Evolutionary conservation across 768 basidiomycete species (phyloP), one percentile per base, ranked within the genome.

Genomic region (Phaeotremella fagi): DNA sequence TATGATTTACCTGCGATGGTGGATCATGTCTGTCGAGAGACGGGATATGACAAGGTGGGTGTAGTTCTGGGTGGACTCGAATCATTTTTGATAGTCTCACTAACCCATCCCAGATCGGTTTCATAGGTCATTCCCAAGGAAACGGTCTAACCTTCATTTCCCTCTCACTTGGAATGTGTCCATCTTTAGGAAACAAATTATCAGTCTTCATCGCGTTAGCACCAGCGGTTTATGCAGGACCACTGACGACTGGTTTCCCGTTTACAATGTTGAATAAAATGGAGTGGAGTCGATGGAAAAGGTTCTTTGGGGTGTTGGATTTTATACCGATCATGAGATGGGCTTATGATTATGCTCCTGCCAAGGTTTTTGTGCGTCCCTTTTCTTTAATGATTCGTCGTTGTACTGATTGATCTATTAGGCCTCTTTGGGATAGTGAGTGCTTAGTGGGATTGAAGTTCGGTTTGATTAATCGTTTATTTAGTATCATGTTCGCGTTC

Each of bases 111-210:
- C 59, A 78, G 76, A 75, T 79, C 49, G 79, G 74, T 18, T 79
- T 79, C 64, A 78, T 80, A 52, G 79, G 79, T 23, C 79, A 80
- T 55, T 80, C 79, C 16, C 79, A 80, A 65, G 79, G 79, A 22
- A 79, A 79, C 64, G 79, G 78, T 0, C 69, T 78, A 7, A 76
- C 78, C 41, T 80, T 80, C 63, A 74, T 79, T 60, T 77, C 78
- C 5, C 75, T 80, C 29, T 78, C 78, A 0, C 64, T 75, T 23
- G 79, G 79, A 23, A 79, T 80, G 76, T 75, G 78, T 18, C 79
- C 79, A 3, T 75, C 76, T 16, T 61, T 80, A 2, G 79, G 79
- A 31, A 67, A 73, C 20, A 76, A 76, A 55, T 58, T 80, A 20
- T 75, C 75, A 15, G 51, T 74, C 48, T 80, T 80, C 60, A 75